Evolutionary conservation across 139 green algal genomes (phyloP).

Genomic region (Limnomonas spitsbergensis): DNA sequence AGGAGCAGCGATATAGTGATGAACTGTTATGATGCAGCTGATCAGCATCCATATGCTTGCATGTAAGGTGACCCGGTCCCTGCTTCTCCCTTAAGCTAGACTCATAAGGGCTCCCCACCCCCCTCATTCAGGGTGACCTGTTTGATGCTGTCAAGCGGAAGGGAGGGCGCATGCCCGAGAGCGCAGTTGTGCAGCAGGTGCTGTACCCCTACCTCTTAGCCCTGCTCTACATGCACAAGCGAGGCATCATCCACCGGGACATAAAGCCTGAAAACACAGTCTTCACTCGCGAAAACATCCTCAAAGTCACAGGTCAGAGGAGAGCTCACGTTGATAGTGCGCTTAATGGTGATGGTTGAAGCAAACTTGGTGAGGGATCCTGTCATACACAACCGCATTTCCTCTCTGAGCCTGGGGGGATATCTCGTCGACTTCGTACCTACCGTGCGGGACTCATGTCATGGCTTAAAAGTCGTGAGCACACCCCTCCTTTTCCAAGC

Average conservation of each 20-base stretch:
- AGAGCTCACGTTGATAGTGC: not conserved
- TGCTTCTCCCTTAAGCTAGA: too few relatives aligned
- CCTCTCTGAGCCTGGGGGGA: too few relatives aligned
- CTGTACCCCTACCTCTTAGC: slow-evolving; percentile 52
- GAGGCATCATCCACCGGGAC: slow-evolving; percentile 63
- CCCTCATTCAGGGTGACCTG: slow-evolving; percentile 12
- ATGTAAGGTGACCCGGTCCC: too few relatives aligned
- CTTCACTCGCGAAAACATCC: slow-evolving; percentile 35
- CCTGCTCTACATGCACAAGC: slow-evolving; percentile 52
- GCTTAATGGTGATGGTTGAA: not conserved
- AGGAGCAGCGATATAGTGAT: too few relatives aligned
- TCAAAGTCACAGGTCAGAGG: slow-evolving; percentile 34
- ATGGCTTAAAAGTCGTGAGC: too few relatives aligned
- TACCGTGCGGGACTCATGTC: too few relatives aligned
- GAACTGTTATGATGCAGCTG: too few relatives aligned
- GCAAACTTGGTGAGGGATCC: not conserved
- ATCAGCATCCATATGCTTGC: too few relatives aligned
- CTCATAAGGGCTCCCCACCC: too few relatives aligned
- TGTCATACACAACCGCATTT: not conserved
- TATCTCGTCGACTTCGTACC: too few relatives aligned
- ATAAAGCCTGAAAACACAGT: slow-evolving; percentile 78
- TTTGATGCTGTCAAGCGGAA: slow-evolving; percentile 19
- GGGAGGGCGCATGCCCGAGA: not conserved
- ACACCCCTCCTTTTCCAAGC: too few relatives aligned
- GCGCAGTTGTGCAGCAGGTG: slow-evolving; percentile 24